phyloP scores from a whole-genome alignment of 306 rosid genomes.

The Prunus dulcis region DNA sequence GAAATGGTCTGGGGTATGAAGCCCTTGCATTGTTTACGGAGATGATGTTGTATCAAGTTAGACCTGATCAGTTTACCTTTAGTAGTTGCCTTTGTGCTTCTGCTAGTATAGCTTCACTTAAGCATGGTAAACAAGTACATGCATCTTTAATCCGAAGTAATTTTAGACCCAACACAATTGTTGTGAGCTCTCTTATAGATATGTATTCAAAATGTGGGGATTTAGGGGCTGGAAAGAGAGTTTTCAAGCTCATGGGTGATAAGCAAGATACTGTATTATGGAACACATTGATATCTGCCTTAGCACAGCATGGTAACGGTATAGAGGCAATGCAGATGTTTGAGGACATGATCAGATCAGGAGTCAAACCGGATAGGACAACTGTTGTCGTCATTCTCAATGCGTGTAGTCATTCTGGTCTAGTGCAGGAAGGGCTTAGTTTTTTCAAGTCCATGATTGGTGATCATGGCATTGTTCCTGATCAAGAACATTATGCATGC shows the following conservation, averaged over 20 bases:
- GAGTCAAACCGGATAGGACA: slow-evolving; percentile 58
- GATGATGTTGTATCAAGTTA: slow-evolving; percentile 50
- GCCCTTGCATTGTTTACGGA: slow-evolving; percentile 58
- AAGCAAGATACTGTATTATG: slow-evolving; percentile 66
- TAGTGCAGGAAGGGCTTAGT: slow-evolving; percentile 63
- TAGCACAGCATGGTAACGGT: slow-evolving; percentile 64
- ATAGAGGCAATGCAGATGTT: slow-evolving; percentile 51
- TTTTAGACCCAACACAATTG: slow-evolving; percentile 59
- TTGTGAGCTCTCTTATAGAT: slow-evolving; percentile 70
- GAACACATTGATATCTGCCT: slow-evolving; percentile 72
- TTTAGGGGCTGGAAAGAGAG: slow-evolving; percentile 45
- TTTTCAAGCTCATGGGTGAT: slow-evolving; percentile 45
- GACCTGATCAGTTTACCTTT: slow-evolving; percentile 77
- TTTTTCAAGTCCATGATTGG: slow-evolving; percentile 60
- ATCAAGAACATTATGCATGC: slow-evolving; percentile 76
- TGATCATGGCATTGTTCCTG: slow-evolving; percentile 53
- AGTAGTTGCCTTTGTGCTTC: slow-evolving; percentile 82
- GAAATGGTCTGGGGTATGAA: slow-evolving; percentile 61
- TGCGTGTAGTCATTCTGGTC: slow-evolving; percentile 78
- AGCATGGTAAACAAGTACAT: slow-evolving; percentile 71
- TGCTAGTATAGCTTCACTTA: slow-evolving; percentile 54
- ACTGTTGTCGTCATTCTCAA: slow-evolving; percentile 58
- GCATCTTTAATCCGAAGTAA: slow-evolving; percentile 51
- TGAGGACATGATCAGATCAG: slow-evolving; percentile 50
- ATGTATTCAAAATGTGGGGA: slow-evolving; percentile 81